A percentile compares a stretch with the other conserved stretches of the same genome.
Evolutionary conservation across 345 rosid genomes (phyloP).

Genomic region (Melastoma malabathricum): DNA sequence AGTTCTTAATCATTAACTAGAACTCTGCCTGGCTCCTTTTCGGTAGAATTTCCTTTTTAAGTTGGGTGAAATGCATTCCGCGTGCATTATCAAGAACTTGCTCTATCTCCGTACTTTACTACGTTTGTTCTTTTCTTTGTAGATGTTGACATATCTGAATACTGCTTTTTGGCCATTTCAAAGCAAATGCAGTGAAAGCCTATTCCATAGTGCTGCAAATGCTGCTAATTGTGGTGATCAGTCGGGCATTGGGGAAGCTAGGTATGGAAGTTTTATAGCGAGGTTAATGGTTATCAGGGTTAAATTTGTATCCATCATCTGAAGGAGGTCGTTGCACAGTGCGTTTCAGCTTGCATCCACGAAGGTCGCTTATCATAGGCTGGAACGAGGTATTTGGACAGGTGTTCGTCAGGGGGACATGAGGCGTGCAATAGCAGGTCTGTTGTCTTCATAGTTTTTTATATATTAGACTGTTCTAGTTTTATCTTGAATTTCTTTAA

Average conservation of each 20-base stretch:
- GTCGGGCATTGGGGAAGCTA: conserved; percentile 20
- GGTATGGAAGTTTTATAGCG: conserved; percentile 14
- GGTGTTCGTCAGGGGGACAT: conserved; percentile 35
- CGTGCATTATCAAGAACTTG: too few species aligned
- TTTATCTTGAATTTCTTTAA: neutral
- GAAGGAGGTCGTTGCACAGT: conserved; percentile 14
- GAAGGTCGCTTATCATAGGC: conserved; percentile 42
- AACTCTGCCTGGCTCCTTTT: too few species aligned
- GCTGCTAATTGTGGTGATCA: conserved; percentile 35
- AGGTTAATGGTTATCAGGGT: too few species aligned
- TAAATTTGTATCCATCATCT: neutral
- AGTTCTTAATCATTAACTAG: too few species aligned
- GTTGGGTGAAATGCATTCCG: too few species aligned
- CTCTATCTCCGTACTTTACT: neutral
- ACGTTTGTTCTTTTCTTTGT: conserved; percentile 8
- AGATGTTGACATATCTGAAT: conserved; percentile 42
- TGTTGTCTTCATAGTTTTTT: conserved; percentile 5
- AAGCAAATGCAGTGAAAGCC: conserved; percentile 27
- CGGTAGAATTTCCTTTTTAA: neutral
- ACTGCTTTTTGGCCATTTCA: conserved; percentile 64
- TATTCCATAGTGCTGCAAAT: conserved; percentile 44
- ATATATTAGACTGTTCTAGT: neutral
- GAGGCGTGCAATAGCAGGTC: conserved; percentile 55
- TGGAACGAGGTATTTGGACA: conserved; percentile 48
- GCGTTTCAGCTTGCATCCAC: conserved; percentile 46